Evolutionary conservation across 2,329 filamentous ascomycete species (phyloP).

Genomic region (Macrophomina tecta): DNA sequence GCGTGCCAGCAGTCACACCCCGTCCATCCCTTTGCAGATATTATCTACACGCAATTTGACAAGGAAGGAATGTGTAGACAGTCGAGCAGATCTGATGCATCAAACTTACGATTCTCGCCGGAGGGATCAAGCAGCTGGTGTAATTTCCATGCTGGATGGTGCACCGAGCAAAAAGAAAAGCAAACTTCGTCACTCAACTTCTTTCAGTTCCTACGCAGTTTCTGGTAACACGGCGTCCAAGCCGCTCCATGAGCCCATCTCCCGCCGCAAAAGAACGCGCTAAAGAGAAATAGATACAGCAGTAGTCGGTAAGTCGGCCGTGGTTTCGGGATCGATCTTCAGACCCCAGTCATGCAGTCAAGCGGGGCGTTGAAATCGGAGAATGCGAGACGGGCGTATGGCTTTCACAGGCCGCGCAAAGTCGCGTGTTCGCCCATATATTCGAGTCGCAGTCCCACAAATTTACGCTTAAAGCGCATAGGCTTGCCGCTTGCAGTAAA

Average conservation of each 20-base stretch:
- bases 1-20: background rate
- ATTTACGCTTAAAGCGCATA: background rate
- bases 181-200: background rate
- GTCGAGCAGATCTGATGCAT: background rate
- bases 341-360: background rate
- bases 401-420: background rate
- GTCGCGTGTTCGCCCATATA: background rate
- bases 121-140: background rate
- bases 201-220: background rate
- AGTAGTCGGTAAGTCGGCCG: background rate
- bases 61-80: background rate
- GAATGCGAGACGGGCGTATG: background rate
- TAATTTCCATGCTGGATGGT: background rate
- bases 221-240: background rate
- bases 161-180: background rate
- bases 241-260: background rate
- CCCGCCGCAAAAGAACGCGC: background rate
- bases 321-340: slow-evolving; percentile 3
- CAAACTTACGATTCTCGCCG: background rate
- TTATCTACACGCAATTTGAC: background rate
- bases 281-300: background rate
- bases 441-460: background rate
- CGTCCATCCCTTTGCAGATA: background rate
- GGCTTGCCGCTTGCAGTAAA: background rate
- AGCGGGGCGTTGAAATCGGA: slow-evolving; percentile 12